phyloP scores from a whole-genome alignment of 2,329 filamentous ascomycete species.

The Gremmenia infestans region DNA sequence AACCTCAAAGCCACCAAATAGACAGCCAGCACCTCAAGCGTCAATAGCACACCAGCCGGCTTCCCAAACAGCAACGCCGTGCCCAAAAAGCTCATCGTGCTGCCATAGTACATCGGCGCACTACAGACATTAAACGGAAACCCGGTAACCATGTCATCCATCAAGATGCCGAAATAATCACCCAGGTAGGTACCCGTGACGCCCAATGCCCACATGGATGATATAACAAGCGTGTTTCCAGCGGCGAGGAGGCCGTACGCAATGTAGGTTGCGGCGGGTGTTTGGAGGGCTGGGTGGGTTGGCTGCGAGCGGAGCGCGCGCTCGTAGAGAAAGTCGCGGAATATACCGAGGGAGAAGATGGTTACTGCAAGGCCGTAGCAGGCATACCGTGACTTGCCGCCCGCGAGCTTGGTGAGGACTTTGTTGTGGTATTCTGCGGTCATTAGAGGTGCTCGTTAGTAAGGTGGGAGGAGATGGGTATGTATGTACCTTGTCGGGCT shows the following conservation, averaged over 20 bases:
- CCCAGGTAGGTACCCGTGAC: conserved; percentile 95
- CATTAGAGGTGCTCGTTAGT: conserved; percentile 13
- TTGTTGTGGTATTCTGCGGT: conserved; percentile 82
- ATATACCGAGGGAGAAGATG: conserved; percentile 87
- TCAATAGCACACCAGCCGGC: conserved; percentile 77
- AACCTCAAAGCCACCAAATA: conserved; percentile 78
- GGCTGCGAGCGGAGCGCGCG: conserved; percentile 72
- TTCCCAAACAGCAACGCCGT: conserved; percentile 80
- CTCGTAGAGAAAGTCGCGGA: conserved; percentile 87
- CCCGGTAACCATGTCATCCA: conserved; percentile 89
- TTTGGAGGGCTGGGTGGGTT: conserved; percentile 65
- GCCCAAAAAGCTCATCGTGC: conserved; percentile 86
- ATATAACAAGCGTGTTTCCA: conserved; percentile 82
- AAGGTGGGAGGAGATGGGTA: conserved; percentile 3
- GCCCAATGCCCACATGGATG: conserved; percentile 86
- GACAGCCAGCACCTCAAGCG: conserved; percentile 66
- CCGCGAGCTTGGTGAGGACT: conserved; percentile 79
- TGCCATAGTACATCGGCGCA: conserved; percentile 95
- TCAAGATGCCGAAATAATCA: conserved; percentile 97
- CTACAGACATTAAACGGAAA: conserved; percentile 93
- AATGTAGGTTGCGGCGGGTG: conserved; percentile 52
- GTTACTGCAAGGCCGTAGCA: conserved; percentile 85
- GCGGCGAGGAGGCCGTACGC: conserved; percentile 66
- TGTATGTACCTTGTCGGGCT: conserved; percentile 66
- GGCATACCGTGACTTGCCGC: conserved; percentile 68